Percentiles rank a stretch among this genome's conserved stretches.
Conservation (phyloP, 257 asterid genomes). For the Cordia subcordata region DNA sequence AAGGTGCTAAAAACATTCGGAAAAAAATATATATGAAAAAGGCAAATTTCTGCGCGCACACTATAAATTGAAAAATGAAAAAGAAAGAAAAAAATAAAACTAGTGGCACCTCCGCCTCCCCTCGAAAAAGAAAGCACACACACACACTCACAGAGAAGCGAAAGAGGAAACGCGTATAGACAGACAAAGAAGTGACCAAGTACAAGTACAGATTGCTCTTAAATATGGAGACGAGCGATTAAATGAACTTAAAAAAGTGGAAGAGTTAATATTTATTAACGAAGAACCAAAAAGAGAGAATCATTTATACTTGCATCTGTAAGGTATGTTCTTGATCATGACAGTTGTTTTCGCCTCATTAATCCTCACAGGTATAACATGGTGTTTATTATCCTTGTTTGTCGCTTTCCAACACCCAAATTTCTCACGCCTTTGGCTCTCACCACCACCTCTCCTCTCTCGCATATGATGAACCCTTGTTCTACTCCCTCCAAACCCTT, state of each 20-base stretch:
- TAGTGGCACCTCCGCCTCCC: no score
- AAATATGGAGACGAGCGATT: background rate
- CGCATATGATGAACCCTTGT: background rate
- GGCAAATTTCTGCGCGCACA: no score
- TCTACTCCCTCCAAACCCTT: background rate
- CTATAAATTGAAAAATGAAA: no score
- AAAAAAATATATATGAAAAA: background rate
- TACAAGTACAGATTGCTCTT: no score
- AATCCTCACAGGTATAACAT: conserved; percentile 25
- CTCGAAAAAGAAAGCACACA: no score
- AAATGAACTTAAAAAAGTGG: background rate
- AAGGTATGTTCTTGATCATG: conserved; percentile 69
- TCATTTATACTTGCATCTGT: conserved; percentile 36
- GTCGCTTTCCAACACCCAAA: no score
- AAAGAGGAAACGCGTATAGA: no score
- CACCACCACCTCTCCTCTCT: background rate
- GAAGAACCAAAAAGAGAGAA: background rate
- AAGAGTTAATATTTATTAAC: no score
- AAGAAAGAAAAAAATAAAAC: no score
- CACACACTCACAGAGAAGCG: no score
- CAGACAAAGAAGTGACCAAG: no score
- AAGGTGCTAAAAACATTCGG: background rate
- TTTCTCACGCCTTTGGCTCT: background rate
- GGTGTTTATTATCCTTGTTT: conserved; percentile 12
- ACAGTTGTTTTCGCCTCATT: conserved; percentile 33